phyloP scores from a whole-genome alignment of 129 eudicot species.

The Saposhnikovia divaricata region DNA sequence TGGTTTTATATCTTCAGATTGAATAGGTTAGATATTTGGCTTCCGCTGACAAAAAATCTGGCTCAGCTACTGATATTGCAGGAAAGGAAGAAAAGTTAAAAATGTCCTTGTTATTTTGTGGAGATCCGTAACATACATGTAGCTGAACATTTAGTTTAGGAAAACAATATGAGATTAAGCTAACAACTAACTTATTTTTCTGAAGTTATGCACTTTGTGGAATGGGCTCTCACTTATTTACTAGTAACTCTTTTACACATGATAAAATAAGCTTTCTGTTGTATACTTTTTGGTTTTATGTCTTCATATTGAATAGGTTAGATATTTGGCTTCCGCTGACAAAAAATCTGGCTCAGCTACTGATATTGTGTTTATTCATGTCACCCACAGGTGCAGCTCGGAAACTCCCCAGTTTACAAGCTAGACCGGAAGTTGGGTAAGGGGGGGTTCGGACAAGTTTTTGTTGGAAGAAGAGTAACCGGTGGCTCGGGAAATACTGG shows the following conservation, averaged over 20 bases:
- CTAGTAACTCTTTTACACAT: too few relatives aligned
- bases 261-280: background rate
- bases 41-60: background rate
- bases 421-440: conserved; percentile 73
- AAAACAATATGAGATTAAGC: background rate
- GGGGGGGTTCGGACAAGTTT: conserved; percentile 97
- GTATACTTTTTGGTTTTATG: too few relatives aligned
- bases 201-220: background rate
- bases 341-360: background rate
- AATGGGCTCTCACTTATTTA: background rate
- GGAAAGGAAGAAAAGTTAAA: background rate
- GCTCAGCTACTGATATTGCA: background rate
- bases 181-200: background rate
- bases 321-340: background rate
- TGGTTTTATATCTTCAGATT: too few relatives aligned
- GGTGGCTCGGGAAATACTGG: conserved; percentile 53
- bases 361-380: background rate
- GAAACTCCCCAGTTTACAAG: conserved; percentile 70
- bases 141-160: too few relatives aligned
- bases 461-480: conserved; percentile 68
- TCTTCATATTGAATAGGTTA: too few relatives aligned
- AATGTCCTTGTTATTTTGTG: background rate
- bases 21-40: background rate
- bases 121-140: background rate
- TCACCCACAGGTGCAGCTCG: conserved; percentile 63